A percentile compares a stretch with the other conserved stretches of the same genome.
Conservation (phyloP, 2,329 filamentous ascomycete genomes). For the Diaporthe vaccinii region DNA sequence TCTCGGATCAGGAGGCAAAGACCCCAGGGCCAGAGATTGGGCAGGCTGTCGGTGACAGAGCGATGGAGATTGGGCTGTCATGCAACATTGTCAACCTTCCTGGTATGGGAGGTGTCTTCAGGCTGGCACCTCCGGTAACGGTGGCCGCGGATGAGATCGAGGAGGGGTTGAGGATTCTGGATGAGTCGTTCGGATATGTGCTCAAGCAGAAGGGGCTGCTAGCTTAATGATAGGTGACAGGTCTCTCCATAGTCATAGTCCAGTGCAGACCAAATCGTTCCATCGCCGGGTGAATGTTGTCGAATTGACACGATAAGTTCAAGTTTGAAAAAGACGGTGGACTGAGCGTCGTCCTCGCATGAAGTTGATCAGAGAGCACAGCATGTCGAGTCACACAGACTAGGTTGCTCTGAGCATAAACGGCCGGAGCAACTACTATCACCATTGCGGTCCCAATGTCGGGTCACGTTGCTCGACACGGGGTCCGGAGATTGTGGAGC, state of each 20-base stretch:
- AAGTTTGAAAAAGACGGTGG: too few relatives aligned
- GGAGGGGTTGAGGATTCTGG: conserved; percentile 62
- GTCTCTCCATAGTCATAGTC: background rate
- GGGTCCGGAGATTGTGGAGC: background rate
- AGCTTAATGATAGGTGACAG: background rate
- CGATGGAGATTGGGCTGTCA: conserved; percentile 61
- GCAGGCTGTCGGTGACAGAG: conserved; percentile 56
- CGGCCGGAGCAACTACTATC: background rate
- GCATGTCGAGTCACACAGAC: background rate
- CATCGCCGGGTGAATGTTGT: background rate
- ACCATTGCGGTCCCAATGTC: background rate
- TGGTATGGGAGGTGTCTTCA: conserved; percentile 63
- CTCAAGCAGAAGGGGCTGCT: conserved; percentile 38
- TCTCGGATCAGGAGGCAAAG: conserved; percentile 58
- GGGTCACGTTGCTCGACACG: background rate
- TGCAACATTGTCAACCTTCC: conserved; percentile 63
- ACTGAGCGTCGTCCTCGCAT: background rate
- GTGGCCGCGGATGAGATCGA: conserved; percentile 60
- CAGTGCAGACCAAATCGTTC: background rate
- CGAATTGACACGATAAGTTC: background rate
- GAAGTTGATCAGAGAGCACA: background rate
- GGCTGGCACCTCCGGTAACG: conserved; percentile 65
- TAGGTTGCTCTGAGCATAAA: background rate
- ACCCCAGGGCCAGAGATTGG: conserved; percentile 59
- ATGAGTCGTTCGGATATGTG: conserved; percentile 59